phyloP scores from a whole-genome alignment of 148 eudicot genomes.

The Chenopodium suecicum region DNA sequence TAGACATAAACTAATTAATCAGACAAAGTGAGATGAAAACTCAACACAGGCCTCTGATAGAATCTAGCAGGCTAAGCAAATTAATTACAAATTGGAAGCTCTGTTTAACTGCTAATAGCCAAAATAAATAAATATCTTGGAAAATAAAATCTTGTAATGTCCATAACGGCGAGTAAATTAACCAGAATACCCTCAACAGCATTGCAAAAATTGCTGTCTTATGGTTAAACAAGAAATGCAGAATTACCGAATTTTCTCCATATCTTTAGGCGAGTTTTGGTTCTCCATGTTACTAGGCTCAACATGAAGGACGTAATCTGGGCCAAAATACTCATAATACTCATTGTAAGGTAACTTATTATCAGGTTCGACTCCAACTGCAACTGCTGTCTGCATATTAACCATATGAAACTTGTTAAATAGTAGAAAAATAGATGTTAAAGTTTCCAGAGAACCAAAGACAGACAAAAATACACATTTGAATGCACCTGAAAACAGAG shows the following conservation, averaged over 20 bases:
- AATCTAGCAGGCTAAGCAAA: neutral
- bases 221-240: neutral
- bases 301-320: constrained; percentile 81
- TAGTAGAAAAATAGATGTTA: neutral
- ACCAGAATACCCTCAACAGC: neutral
- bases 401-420: constrained; percentile 5
- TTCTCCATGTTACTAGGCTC: constrained; percentile 74
- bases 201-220: neutral
- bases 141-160: neutral
- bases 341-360: constrained; percentile 86
- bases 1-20: neutral
- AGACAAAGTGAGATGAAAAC: neutral
- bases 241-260: constrained; percentile 78
- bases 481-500: neutral
- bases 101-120: neutral
- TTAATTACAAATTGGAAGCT: neutral
- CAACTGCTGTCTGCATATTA: constrained; percentile 78
- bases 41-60: neutral
- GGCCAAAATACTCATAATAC: constrained; percentile 86
- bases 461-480: neutral
- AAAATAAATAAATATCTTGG: neutral
- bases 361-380: constrained; percentile 90
- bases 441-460: neutral
- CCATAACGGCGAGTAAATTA: neutral
- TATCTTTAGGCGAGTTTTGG: constrained; percentile 63